Conservation (phyloP, 139 green algal species). For the Asterochloris erici region DNA sequence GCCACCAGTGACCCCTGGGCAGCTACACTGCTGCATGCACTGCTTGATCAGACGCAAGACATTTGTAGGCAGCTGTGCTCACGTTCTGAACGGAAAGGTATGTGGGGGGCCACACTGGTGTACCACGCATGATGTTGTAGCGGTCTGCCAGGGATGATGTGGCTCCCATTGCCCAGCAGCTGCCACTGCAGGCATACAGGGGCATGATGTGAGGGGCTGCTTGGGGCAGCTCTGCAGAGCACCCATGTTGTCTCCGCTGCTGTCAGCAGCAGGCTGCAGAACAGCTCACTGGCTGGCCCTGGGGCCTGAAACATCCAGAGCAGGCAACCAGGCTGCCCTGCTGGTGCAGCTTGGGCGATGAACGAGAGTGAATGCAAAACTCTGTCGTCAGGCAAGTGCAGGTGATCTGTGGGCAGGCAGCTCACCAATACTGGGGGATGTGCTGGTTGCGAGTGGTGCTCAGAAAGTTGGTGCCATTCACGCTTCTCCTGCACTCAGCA, state of each 20-base stretch:
- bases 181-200: conserved; percentile 34
- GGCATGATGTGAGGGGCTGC: background rate
- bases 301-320: background rate
- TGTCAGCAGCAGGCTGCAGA: background rate
- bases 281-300: background rate
- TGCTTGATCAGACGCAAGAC: no score
- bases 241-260: no score
- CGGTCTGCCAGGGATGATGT: conserved; percentile 75
- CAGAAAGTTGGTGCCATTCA: conserved; percentile 64
- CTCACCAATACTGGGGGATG: conserved; percentile 44
- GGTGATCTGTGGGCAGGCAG: background rate
- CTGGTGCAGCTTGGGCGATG: no score
- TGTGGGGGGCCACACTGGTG: conserved; percentile 44
- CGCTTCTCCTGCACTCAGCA: conserved; percentile 44
- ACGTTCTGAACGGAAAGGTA: conserved; percentile 73
- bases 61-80: no score
- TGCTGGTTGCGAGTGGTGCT: conserved; percentile 74
- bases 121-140: conserved; percentile 75
- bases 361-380: no score
- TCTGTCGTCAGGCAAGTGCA: no score
- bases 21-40: no score
- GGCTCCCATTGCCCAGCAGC: conserved; percentile 80
- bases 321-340: no score
- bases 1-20: no score
- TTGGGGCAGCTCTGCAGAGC: no score